Percentiles rank a stretch among this genome's conserved stretches.
Conservation (phyloP, 805 yeast species). For the Candida silvatica region DNA sequence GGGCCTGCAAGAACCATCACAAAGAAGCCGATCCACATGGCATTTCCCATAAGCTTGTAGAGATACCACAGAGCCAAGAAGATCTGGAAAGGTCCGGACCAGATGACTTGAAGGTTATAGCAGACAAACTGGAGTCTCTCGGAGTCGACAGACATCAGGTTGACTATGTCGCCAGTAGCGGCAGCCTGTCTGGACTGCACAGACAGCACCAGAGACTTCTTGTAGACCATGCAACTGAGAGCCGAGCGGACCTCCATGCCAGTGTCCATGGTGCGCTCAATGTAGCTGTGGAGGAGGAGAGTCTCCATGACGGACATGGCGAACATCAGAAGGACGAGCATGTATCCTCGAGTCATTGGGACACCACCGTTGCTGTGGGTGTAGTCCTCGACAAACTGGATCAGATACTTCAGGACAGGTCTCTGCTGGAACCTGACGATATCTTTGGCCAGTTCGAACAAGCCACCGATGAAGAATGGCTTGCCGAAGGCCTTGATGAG, state of each 20-base stretch:
- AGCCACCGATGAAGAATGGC: slow-evolving; percentile 57
- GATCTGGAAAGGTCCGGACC: slow-evolving; percentile 90
- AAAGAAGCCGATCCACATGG: slow-evolving; percentile 90
- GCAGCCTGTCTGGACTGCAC: slow-evolving; percentile 59
- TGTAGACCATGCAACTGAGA: slow-evolving; percentile 53
- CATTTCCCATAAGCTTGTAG: slow-evolving; percentile 61
- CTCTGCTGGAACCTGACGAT: slow-evolving; percentile 71
- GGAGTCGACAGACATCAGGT: slow-evolving; percentile 85
- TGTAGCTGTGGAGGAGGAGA: slow-evolving; percentile 63
- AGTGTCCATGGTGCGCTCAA: slow-evolving; percentile 57
- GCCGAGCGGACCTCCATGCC: slow-evolving; percentile 70
- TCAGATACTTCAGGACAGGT: slow-evolving; percentile 58
- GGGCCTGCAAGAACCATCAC: slow-evolving; percentile 74
- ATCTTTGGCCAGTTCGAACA: slow-evolving; percentile 66
- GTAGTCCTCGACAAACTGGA: slow-evolving; percentile 44
- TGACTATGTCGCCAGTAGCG: slow-evolving; percentile 84
- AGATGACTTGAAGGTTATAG: slow-evolving; percentile 64
- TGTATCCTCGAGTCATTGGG: slow-evolving; percentile 62
- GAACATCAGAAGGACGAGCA: slow-evolving; percentile 68
- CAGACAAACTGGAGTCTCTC: slow-evolving; percentile 75
- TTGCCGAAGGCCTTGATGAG: slow-evolving; percentile 59
- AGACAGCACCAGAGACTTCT: slow-evolving; percentile 56
- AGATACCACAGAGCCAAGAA: slow-evolving; percentile 62
- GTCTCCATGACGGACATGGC: slow-evolving; percentile 61
- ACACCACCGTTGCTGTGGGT: slow-evolving; percentile 29